Conservation (phyloP, 2,329 filamentous ascomycete genomes). For the Botryotinia narcissicola region DNA sequence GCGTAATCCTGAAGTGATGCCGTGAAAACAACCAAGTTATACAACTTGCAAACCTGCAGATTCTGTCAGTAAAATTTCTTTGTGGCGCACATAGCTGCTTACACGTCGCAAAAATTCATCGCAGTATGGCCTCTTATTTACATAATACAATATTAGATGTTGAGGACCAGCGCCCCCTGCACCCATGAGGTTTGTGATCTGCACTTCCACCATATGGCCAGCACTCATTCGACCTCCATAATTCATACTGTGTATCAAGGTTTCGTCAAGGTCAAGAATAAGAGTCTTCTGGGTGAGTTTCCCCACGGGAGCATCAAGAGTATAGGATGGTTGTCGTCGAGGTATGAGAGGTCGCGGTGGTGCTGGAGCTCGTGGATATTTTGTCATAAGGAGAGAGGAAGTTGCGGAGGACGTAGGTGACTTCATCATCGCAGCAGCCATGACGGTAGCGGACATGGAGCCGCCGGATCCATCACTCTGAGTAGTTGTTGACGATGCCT, state of each 20-base stretch:
- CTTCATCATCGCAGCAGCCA: constrained; percentile 79
- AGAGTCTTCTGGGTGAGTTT: constrained; percentile 80
- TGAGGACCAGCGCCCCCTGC: constrained; percentile 74
- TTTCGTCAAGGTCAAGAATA: constrained; percentile 94
- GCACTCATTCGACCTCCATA: constrained; percentile 95
- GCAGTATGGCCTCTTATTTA: constrained; percentile 95
- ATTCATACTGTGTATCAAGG: constrained; percentile 95
- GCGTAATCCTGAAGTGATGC: constrained; percentile 98
- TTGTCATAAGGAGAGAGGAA: constrained; percentile 63
- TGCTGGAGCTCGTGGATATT: constrained; percentile 85
- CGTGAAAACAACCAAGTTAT: constrained; percentile 94
- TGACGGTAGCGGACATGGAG: constrained; percentile 38
- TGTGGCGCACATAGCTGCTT: constrained; percentile 35
- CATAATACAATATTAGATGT: constrained; percentile 96
- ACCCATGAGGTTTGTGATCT: constrained; percentile 70
- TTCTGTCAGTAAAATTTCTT: constrained; percentile 30
- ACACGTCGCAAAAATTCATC: constrained; percentile 92
- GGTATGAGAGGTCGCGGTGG: constrained; percentile 90
- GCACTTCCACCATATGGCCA: constrained; percentile 98
- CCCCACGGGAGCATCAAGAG: constrained; percentile 51
- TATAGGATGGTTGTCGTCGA: constrained; percentile 83
- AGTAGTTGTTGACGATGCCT: constrained; percentile 50
- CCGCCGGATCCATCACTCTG: constrained; percentile 42
- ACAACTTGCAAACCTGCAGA: constrained; percentile 88
- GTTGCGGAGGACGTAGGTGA: constrained; percentile 84